These are phyloP conservation scores for Aureobasidium lini DNA, from an alignment of 2,329 filamentous ascomycete genomes.

Conservation along the genomic window DNA sequence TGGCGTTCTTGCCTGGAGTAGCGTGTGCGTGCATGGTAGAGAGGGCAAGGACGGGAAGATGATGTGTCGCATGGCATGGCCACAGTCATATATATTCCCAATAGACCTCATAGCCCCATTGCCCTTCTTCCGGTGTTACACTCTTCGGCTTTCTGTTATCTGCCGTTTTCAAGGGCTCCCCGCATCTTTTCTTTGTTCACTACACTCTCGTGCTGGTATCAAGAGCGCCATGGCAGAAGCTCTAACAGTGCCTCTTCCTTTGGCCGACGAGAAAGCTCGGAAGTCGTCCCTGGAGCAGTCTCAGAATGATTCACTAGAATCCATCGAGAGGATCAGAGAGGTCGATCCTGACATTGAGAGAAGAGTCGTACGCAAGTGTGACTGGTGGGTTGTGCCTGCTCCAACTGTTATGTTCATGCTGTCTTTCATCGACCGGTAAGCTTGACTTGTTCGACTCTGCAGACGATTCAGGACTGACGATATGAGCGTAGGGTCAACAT, in stretches of 20 bases:
- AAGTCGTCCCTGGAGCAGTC: background rate
- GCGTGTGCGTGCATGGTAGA: background rate
- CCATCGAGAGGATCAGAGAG: background rate
- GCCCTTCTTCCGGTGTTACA: background rate
- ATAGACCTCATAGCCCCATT: background rate
- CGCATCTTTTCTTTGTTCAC: background rate
- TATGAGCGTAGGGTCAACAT: conserved; percentile 27
- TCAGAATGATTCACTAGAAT: background rate
- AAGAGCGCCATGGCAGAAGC: conserved; percentile 1
- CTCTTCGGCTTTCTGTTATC: conserved; percentile 3
- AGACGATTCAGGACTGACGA: background rate
- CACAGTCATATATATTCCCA: background rate
- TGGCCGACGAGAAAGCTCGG: conserved; percentile 6
- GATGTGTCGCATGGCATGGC: conserved; percentile 5
- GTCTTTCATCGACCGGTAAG: conserved; percentile 14
- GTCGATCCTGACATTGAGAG: conserved; percentile 10
- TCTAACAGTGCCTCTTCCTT: background rate
- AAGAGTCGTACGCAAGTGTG: conserved; percentile 12
- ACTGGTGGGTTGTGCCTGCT: conserved; percentile 11
- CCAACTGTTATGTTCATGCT: conserved; percentile 11
- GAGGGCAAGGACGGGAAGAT: background rate
- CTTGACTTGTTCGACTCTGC: background rate
- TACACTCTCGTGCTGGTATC: background rate
- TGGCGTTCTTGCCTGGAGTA: conserved; percentile 10
- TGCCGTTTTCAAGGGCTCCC: background rate